Base-by-base conservation (phyloP, 1,284 basidiomycete genomes). In the Leccinum pachyderme region DNA sequence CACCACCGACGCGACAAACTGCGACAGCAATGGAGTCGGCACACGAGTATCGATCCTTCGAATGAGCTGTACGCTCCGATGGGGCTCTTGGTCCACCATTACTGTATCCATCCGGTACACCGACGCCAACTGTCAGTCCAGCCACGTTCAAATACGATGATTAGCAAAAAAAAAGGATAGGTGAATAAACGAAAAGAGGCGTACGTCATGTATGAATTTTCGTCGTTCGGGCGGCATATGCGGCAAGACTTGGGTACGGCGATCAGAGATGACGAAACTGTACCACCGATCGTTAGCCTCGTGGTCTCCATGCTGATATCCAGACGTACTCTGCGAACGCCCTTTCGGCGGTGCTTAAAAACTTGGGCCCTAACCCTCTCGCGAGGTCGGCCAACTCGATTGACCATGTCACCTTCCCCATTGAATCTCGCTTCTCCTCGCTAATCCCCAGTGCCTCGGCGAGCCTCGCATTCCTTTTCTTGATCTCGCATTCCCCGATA, bases 361-460 rank as follows among this genome's bases (percentile, higher is more conserved):
- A 94, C 66, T 81, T 85, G 2, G 67, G 73, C 73, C 56, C 68
- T 25, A 61, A 29, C 6, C 12, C 57, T 8, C 74, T 76, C 8
- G 82, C 89, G 63, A 87, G 87, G 2, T 67, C 69, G 1, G 81
- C 67, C 29, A 94, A 62, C 43, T 91, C 89, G 2, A 83, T 77
- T 28, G 72, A 71, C 70, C 89, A 94, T 3, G 75, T 78, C 12
- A 80, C 78, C 33, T 74, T 75, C 1, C 55, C 60, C 53, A 69
- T 70, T 32, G 70, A 50, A 54, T 72, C 57, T 55, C 70, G 75
- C 59, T 59, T 71, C 27, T 81, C 81, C 1, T 77, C 65, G 49
- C 71, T 83, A 65, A 97, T 94, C 0, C 93, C 93, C 6, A 98
- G 73, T 0, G 94, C 95, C 45, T 94, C 91, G 2, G 95, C 94